Conservation (phyloP, 805 yeast genomes). For the Ogataea thermomethanolica region DNA sequence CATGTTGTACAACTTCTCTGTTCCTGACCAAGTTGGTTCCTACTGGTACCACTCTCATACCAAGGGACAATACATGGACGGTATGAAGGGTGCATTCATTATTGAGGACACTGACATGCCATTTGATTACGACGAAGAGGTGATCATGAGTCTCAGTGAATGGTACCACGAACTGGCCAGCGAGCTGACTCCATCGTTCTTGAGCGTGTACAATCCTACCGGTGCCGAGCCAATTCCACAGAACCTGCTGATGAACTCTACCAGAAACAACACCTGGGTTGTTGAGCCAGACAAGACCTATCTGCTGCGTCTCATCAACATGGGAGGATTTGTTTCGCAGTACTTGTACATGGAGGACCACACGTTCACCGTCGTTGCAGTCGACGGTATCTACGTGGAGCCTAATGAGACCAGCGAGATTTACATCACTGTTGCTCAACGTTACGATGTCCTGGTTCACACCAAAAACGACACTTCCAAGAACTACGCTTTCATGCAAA, state of each 20-base stretch:
- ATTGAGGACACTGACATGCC: constrained; percentile 63
- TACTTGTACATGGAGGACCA: constrained; percentile 88
- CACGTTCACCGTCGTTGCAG: constrained; percentile 78
- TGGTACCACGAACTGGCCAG: constrained; percentile 77
- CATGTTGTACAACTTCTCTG: constrained; percentile 79
- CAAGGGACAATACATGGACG: constrained; percentile 88
- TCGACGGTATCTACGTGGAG: constrained; percentile 87
- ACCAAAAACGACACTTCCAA: constrained; percentile 60
- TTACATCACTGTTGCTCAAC: constrained; percentile 87
- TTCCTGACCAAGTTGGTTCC: constrained; percentile 78
- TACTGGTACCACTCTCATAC: constrained; percentile 98
- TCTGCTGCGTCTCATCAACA: constrained; percentile 72
- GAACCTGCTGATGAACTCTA: constrained; percentile 73
- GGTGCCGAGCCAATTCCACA: constrained; percentile 99
- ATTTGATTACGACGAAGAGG: constrained; percentile 79
- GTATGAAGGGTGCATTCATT: constrained; percentile 77
- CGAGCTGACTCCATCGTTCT: constrained; percentile 51
- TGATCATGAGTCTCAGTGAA: constrained; percentile 65
- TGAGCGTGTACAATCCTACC: constrained; percentile 81
- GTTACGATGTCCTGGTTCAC: constrained; percentile 74
- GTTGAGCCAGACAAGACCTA: constrained; percentile 87
- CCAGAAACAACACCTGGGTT: constrained; percentile 68
- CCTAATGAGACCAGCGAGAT: constrained; percentile 65
- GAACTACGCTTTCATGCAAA: constrained; percentile 81
- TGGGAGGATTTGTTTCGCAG: constrained; percentile 91